Evolutionary conservation across 495 filamentous ascomycete genomes (phyloP).

Genomic region (Hyphodiscus hymeniophilus): DNA sequence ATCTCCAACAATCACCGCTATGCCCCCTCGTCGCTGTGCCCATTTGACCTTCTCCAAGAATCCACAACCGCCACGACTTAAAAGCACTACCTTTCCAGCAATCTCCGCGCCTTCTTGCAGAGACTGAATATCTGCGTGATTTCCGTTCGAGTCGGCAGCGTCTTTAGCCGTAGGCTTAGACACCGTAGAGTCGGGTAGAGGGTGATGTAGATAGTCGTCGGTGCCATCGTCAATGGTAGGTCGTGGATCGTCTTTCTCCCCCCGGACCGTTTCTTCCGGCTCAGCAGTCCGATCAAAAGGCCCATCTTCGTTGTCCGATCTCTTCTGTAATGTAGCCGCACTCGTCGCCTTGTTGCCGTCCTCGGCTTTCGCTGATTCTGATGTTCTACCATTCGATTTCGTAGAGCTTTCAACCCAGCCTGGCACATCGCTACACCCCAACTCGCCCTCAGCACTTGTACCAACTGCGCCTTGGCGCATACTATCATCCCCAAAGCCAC

Average conservation of each 20-base stretch:
- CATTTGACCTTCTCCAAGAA: slow-evolving; percentile 97
- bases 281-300: slow-evolving; percentile 5
- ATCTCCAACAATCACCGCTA: slow-evolving; percentile 90
- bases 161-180: slow-evolving; percentile 14
- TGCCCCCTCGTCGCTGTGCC: slow-evolving; percentile 82
- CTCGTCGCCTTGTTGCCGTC: slow-evolving; percentile 11
- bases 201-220: slow-evolving; percentile 79
- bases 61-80: slow-evolving; percentile 89
- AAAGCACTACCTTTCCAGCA: slow-evolving; percentile 78
- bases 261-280: neutral
- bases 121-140: slow-evolving; percentile 89
- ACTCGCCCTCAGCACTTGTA: slow-evolving; percentile 62
- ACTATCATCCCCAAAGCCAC: slow-evolving; percentile 74
- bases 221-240: slow-evolving; percentile 63
- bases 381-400: slow-evolving; percentile 20
- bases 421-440: slow-evolving; percentile 97
- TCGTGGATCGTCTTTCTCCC: neutral
- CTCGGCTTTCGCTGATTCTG: slow-evolving; percentile 10
- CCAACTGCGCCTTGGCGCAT: slow-evolving; percentile 48
- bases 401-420: slow-evolving; percentile 63
- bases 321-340: slow-evolving; percentile 8
- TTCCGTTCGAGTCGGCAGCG: slow-evolving; percentile 33
- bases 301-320: slow-evolving; percentile 12
- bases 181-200: slow-evolving; percentile 16
- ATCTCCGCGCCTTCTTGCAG: slow-evolving; percentile 94